Base-by-base conservation (phyloP, 495 filamentous ascomycete species). In the Pseudoneurospora amorphoporcata region DNA sequence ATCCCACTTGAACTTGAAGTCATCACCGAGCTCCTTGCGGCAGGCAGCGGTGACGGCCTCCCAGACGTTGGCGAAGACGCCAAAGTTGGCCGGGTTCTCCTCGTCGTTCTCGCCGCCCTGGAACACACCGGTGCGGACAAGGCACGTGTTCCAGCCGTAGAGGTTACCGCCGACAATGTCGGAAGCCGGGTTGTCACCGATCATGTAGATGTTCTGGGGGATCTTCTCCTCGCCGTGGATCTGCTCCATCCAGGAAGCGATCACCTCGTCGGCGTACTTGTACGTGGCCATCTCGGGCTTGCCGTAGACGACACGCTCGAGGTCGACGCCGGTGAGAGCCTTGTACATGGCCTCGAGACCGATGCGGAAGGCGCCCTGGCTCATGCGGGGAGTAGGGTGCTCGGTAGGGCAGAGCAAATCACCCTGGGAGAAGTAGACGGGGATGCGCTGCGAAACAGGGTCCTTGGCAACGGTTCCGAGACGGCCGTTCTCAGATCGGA, bases 21-120 rank as follows among this genome's bases (percentile, higher is more conserved):
- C 91, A 84, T 78, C 89, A 14, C 87, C 89, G 3, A 88, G 86
- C 72, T 98, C 89, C 72, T 92, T 92, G 83, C 97, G 87, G 83
- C 97, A 93, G 77, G 97, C 95, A 86, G 97, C 91, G 80, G 97
- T 95, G 77, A 98, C 95, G 76, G 97, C 97, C 74, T 91, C 87
- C 47, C 92, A 89, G 77, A 98, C 95, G 73, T 90, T 88, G 70
- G 83, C 79, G 85, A 92, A 98, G 69, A 99, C 87, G 40, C 95
- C 95, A 81, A 97, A 90, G 81, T 92, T 92, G 72, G 95, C 95
- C 16, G 95, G 95, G 80, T 98, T 94, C 75, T 95, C 94, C 83
- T 98, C 95, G 80, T 99, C 97, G 65, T 89, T 87, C 72, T 92
- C 90, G 23, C 96, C 84, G 39, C 84, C 81, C 69, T 83, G 79